Conservation (phyloP, 2,329 filamentous ascomycete genomes). For the Blastomyces percursus region DNA sequence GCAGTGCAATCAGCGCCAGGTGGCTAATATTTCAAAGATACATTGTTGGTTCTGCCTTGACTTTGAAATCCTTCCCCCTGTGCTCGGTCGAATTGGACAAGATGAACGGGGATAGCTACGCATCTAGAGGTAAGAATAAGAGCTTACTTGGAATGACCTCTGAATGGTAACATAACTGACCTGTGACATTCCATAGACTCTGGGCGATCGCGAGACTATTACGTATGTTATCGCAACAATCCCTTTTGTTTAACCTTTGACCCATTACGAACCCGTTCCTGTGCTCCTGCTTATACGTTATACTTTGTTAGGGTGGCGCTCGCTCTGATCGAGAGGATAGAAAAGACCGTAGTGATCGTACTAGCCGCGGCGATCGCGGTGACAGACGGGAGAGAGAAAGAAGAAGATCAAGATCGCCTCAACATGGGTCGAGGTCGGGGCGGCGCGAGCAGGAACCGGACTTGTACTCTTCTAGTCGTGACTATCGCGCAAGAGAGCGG, state of each 20-base stretch:
- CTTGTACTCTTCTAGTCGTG: conserved; percentile 84
- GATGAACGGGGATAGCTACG: conserved; percentile 82
- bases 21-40: not conserved
- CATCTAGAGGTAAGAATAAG: conserved; percentile 66
- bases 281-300: conserved; percentile 17
- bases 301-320: conserved; percentile 25
- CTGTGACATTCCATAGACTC: conserved; percentile 32
- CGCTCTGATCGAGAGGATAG: conserved; percentile 41
- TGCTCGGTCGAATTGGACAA: not conserved
- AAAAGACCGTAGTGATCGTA: conserved; percentile 15
- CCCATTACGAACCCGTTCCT: conserved; percentile 7
- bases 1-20: not conserved
- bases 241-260: not conserved
- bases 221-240: not conserved
- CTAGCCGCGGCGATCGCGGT: conserved; percentile 29
- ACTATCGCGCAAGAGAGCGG: conserved; percentile 83
- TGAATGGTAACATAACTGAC: conserved; percentile 29
- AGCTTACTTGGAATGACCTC: conserved; percentile 6
- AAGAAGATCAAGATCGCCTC: conserved; percentile 78
- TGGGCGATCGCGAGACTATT: conserved; percentile 38
- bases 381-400: conserved; percentile 45
- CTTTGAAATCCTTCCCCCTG: not conserved
- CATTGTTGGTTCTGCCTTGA: not conserved
- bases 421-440: conserved; percentile 53
- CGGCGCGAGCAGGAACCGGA: conserved; percentile 69